These are phyloP conservation scores for Russula emetica DNA, from an alignment of 768 basidiomycete genomes.

Conservation along the genomic window DNA sequence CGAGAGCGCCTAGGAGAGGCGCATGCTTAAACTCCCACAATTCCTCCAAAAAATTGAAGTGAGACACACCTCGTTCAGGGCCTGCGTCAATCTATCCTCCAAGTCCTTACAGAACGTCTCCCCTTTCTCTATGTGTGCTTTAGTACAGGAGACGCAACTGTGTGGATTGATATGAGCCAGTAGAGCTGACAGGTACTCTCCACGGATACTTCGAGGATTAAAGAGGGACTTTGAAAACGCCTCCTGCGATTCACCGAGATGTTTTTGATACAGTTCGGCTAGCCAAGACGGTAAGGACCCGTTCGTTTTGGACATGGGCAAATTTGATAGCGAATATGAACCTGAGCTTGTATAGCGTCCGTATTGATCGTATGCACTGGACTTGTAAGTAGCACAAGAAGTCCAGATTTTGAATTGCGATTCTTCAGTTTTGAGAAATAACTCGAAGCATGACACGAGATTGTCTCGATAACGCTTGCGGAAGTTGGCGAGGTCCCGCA, in stretches of 20 bases:
- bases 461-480: neutral
- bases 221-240: neutral
- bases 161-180: neutral
- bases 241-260: neutral
- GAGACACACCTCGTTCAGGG: neutral
- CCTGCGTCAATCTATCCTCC: neutral
- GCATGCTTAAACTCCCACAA: neutral
- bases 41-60: neutral
- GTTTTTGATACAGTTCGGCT: neutral
- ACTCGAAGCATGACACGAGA: neutral
- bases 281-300: neutral
- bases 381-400: no score
- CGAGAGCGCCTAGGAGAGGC: no score
- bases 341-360: no score
- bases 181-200: neutral
- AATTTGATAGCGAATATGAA: no score
- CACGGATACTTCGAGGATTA: neutral
- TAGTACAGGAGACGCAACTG: neutral
- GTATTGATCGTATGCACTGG: no score
- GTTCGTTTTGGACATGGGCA: neutral
- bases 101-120: neutral
- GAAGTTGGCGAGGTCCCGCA: neutral
- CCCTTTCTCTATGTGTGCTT: neutral
- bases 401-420: no score
- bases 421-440: neutral